Base-by-base conservation (phyloP, 352 stramenopile species). In the Globisporangium cylindrosporum region DNA sequence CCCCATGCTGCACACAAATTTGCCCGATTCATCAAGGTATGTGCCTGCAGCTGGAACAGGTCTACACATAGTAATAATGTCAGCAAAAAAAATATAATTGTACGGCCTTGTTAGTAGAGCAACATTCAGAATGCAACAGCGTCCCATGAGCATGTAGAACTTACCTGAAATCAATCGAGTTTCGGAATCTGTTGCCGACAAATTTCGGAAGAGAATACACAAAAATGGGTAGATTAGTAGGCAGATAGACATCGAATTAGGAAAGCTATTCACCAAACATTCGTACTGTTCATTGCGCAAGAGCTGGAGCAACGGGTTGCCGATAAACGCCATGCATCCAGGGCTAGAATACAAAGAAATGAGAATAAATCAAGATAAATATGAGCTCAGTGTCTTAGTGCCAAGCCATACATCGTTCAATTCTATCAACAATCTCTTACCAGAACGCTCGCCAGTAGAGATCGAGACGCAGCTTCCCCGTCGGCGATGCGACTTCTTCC, bases 381-480 rank as follows among this genome's bases (percentile, higher is more conserved):
- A 60, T 27, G 14, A n/a, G 48, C 58, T 59, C 27, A 69, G 29
- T 56, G 27, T 43, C 6, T 51, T 2, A 51, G 43, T 8, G 25
- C 8, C 22, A 43, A 43, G 10, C 20, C 22, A 12, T 29, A 9
- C 55, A 60, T 3, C 29, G 24, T 4, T 27, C 59, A 63, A 10
- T 14, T 36, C 53, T 36, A 34, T 24, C 29, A 38, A 5, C 49
- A 48, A 62, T 27, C 4, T 71, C 80, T 61, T 71, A 93, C 85
- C 86, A 94, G 59, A 92, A 93, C 12, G 88, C 88, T 63, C 88
- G 81, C 85, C 86, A 95, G 63, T 84, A 91, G 54, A 95, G 73
- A 24, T 92, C 76, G n/a, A 95, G 59, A 20, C 78, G 75, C 53
- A 91, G 73, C 54, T 92, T 93, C 38, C 73, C 75, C 12, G 32